These are phyloP conservation scores for Cyberlindnera petersonii DNA, from an alignment of 805 yeast genomes.

Conservation along the genomic window DNA sequence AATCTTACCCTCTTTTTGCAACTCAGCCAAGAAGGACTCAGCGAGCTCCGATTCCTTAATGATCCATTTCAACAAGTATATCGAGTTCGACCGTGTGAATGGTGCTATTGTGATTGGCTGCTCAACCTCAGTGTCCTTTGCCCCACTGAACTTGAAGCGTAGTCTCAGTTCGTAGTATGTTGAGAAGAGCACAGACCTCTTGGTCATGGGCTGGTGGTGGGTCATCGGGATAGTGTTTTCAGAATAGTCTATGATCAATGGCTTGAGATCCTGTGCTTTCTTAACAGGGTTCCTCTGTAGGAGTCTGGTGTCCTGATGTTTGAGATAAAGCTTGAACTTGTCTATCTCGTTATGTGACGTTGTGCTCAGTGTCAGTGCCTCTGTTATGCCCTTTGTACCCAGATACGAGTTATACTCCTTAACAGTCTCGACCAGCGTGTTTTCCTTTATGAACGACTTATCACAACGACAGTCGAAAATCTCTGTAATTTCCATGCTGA, in stretches of 20 bases:
- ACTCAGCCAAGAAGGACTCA: slow-evolving; percentile 15
- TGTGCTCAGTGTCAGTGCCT: slow-evolving; percentile 25
- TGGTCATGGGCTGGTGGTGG: slow-evolving; percentile 47
- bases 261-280: slow-evolving; percentile 27
- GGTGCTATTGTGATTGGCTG: slow-evolving; percentile 55
- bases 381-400: slow-evolving; percentile 10
- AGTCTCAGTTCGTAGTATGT: slow-evolving; percentile 45
- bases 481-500: slow-evolving; percentile 49
- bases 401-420: slow-evolving; percentile 11
- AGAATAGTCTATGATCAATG: slow-evolving; percentile 25
- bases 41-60: slow-evolving; percentile 49
- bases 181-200: slow-evolving; percentile 47
- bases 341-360: slow-evolving; percentile 23
- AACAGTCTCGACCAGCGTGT: slow-evolving; percentile 31
- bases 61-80: slow-evolving; percentile 50
- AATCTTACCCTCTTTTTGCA: slow-evolving; percentile 34
- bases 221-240: slow-evolving; percentile 30
- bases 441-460: slow-evolving; percentile 43
- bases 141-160: slow-evolving; percentile 44
- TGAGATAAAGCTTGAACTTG: slow-evolving; percentile 29
- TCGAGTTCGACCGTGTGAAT: slow-evolving; percentile 44
- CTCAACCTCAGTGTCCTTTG: slow-evolving; percentile 45
- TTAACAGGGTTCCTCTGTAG: slow-evolving; percentile 19
- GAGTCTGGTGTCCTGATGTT: slow-evolving; percentile 31
- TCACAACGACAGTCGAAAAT: slow-evolving; percentile 39